Evolutionary conservation across 1,284 basidiomycete genomes (phyloP).

Genomic region (Marasmius sp.): DNA sequence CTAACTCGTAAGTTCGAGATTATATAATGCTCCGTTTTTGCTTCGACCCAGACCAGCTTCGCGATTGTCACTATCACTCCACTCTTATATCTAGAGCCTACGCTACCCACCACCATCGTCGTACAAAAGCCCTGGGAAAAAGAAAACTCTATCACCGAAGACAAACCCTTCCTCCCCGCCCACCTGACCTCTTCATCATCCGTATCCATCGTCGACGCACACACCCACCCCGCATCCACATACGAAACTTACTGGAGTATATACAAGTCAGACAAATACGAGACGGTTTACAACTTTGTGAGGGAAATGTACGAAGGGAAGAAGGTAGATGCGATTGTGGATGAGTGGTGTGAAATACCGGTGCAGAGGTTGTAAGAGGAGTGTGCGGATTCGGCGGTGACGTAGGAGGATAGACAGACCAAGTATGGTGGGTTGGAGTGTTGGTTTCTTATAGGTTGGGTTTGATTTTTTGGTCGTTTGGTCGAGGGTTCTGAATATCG

Average conservation of each 20-base stretch:
- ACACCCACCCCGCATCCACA: conserved; percentile 75
- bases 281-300: conserved; percentile 64
- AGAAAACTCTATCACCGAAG: neutral
- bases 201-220: conserved; percentile 71
- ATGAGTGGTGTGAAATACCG: conserved; percentile 83
- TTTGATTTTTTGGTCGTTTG: too few relatives aligned
- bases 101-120: too few relatives aligned
- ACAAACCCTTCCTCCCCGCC: too few relatives aligned
- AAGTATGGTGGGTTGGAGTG: conserved; percentile 68
- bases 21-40: too few relatives aligned
- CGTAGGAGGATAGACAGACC: conserved; percentile 41
- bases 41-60: too few relatives aligned
- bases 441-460: conserved; percentile 75
- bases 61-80: too few relatives aligned
- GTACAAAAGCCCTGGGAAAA: too few relatives aligned
- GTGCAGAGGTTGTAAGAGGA: conserved; percentile 61
- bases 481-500: too few relatives aligned
- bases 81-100: too few relatives aligned
- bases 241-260: conserved; percentile 58
- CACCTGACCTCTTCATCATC: too few relatives aligned
- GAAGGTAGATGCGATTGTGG: conserved; percentile 66
- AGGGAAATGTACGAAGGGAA: conserved; percentile 55
- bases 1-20: too few relatives aligned
- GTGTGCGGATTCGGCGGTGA: conserved; percentile 70
- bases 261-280: conserved; percentile 54